These are phyloP conservation scores for Aureobasidium vineae DNA, from an alignment of 2,329 filamentous ascomycete species.

Conservation along the genomic window DNA sequence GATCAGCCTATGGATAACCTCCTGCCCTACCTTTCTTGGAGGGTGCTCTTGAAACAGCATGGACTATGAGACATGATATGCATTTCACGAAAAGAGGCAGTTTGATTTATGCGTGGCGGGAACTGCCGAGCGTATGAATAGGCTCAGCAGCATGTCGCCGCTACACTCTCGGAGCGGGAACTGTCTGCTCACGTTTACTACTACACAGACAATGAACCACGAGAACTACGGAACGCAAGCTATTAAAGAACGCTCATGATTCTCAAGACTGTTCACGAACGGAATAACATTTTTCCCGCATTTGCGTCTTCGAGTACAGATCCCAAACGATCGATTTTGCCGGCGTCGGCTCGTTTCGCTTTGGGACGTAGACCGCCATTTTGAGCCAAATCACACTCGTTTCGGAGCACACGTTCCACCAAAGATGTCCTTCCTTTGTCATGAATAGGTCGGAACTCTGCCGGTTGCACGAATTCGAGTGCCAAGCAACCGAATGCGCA, in stretches of 20 bases:
- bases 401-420: neutral
- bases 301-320: neutral
- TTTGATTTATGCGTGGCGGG: neutral
- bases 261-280: neutral
- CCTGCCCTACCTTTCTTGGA: neutral
- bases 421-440: neutral
- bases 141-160: neutral
- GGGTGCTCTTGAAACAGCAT: neutral
- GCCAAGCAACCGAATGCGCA: neutral
- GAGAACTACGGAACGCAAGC: slow-evolving; percentile 6
- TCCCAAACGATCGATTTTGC: neutral
- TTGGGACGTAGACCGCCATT: neutral
- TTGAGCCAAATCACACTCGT: neutral
- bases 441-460: neutral
- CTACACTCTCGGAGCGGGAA: neutral
- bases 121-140: neutral
- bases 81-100: neutral
- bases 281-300: neutral
- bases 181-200: neutral
- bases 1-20: neutral
- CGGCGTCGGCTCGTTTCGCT: neutral
- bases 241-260: slow-evolving; percentile 1
- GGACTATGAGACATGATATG: neutral
- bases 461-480: neutral
- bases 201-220: slow-evolving; percentile 1